phyloP scores from a whole-genome alignment of 352 stramenopile genomes.

The Peronospora belbahrii region DNA sequence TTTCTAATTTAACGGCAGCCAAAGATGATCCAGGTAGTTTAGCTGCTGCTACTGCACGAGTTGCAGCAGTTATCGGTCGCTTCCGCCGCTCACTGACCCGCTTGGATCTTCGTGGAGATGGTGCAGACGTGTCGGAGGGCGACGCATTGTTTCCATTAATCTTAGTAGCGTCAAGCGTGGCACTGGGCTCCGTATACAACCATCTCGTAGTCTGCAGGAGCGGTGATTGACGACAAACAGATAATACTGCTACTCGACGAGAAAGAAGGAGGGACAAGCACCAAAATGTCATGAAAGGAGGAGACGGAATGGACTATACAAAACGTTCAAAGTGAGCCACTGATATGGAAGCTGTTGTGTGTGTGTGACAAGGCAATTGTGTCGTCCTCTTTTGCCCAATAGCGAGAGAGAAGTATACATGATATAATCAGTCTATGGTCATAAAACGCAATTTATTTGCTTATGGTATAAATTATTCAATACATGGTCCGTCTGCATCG shows the following conservation, averaged over 20 bases:
- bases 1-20: neutral
- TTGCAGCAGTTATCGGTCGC: constrained; percentile 6
- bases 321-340: neutral
- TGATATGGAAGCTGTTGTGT: neutral
- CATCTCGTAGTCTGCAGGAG: constrained; percentile 12
- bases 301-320: too few relatives aligned
- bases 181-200: constrained; percentile 13
- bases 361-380: too few relatives aligned
- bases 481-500: too few relatives aligned
- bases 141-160: constrained; percentile 13
- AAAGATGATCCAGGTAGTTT: constrained; percentile 1
- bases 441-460: too few relatives aligned
- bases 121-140: neutral
- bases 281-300: constrained; percentile 3
- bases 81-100: constrained; percentile 24
- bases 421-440: too few relatives aligned
- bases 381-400: too few relatives aligned
- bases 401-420: neutral
- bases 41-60: neutral
- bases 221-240: constrained; percentile 1
- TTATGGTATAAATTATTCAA: too few relatives aligned
- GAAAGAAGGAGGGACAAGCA: constrained; percentile 17
- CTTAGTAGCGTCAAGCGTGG: constrained; percentile 13
- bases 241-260: constrained; percentile 2
- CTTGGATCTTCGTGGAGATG: constrained; percentile 12